Conservation (phyloP, 2,329 filamentous ascomycete species). For the Hirsutella thompsonii region DNA sequence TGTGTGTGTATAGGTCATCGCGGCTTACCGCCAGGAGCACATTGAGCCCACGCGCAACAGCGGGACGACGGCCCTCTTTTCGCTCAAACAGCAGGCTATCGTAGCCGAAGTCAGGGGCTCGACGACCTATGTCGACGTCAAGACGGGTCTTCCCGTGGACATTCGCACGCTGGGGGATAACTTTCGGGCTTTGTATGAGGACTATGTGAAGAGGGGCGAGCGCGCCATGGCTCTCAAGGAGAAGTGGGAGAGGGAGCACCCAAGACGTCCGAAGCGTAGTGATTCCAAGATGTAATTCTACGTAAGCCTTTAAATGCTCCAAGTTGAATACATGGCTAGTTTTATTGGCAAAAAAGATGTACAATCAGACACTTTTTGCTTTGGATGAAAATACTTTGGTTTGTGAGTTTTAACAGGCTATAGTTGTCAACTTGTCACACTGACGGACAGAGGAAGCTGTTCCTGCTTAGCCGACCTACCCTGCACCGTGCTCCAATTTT, state of each 20-base stretch:
- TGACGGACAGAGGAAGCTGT: too few relatives aligned
- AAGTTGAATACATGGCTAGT: too few relatives aligned
- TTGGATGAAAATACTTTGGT: too few relatives aligned
- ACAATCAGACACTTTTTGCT: too few relatives aligned
- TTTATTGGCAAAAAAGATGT: too few relatives aligned
- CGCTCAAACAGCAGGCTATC: constrained; percentile 6
- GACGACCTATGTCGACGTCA: constrained; percentile 2
- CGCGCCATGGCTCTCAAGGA: not conserved
- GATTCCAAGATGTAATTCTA: too few relatives aligned
- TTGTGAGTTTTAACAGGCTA: too few relatives aligned
- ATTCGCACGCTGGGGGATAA: not conserved
- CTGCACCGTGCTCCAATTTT: too few relatives aligned
- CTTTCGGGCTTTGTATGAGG: not conserved
- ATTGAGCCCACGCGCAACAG: constrained; percentile 5
- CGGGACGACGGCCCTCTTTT: constrained; percentile 3
- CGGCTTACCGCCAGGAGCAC: constrained; percentile 3
- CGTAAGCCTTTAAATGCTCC: too few relatives aligned
- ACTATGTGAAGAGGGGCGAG: not conserved
- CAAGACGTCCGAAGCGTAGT: too few relatives aligned
- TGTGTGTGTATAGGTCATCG: constrained; percentile 6
- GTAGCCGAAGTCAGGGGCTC: constrained; percentile 3
- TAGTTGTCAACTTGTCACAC: too few relatives aligned
- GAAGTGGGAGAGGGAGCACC: not conserved
- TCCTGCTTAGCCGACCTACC: too few relatives aligned
- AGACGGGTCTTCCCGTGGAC: constrained; percentile 5